Evolutionary conservation across 148 eudicot genomes (phyloP).

Genomic region (Dianthus caryophyllus): DNA sequence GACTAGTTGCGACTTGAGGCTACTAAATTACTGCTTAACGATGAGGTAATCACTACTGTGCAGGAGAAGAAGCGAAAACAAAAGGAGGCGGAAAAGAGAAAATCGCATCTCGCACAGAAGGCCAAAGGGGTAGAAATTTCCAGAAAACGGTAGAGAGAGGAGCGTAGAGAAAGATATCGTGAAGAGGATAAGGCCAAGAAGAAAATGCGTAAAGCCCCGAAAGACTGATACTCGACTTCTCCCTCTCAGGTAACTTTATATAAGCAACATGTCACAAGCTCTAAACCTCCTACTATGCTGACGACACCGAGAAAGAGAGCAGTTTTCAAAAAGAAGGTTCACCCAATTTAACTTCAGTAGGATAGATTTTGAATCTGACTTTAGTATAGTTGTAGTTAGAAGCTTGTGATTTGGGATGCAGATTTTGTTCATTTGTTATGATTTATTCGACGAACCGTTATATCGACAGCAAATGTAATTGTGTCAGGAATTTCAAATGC

Average conservation of each 20-base stretch:
- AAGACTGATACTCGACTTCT: constrained; percentile 9
- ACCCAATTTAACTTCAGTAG: neutral
- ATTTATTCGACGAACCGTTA: no score
- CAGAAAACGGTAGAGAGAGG: constrained; percentile 70
- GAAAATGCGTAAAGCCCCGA: constrained; percentile 47
- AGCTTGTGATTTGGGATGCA: no score
- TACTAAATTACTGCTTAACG: neutral
- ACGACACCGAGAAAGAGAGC: neutral
- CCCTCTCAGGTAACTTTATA: neutral
- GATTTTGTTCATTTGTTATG: no score
- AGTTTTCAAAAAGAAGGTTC: neutral
- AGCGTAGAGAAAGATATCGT: constrained; percentile 68
- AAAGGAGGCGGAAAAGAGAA: constrained; percentile 58
- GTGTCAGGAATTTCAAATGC: no score
- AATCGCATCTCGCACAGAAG: constrained; percentile 38
- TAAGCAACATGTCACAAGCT: neutral
- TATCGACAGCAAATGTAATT: no score
- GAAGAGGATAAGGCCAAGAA: constrained; percentile 61
- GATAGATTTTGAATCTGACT: no score
- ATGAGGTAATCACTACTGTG: neutral
- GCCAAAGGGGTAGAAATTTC: constrained; percentile 62
- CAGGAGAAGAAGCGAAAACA: constrained; percentile 64
- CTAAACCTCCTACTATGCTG: neutral
- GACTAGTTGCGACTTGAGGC: neutral
- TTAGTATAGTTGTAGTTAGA: no score